Evolutionary conservation across 345 rosid genomes (phyloP).

Genomic region (Mallotus nudiflorus): DNA sequence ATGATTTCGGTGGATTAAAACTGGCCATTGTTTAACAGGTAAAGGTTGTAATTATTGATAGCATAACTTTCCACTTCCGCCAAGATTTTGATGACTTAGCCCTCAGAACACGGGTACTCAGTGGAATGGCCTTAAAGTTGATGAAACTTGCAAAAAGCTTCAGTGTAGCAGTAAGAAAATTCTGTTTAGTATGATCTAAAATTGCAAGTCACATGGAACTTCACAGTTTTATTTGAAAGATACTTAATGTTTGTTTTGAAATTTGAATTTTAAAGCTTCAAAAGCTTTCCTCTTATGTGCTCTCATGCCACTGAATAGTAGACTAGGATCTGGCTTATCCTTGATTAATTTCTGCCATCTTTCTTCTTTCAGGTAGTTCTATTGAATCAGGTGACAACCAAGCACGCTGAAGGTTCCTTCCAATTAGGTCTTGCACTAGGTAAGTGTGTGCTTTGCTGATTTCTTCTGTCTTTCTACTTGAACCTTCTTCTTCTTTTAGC

Average conservation of each 20-base stretch:
- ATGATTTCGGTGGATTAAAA: background rate
- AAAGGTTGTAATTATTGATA: slow-evolving; percentile 72
- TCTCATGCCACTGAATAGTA: background rate
- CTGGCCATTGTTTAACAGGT: slow-evolving; percentile 49
- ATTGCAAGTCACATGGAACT: background rate
- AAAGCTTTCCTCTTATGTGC: background rate
- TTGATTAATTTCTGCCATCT: background rate
- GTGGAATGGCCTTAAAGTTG: slow-evolving; percentile 81
- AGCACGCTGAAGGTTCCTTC: slow-evolving; percentile 69
- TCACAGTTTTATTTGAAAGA: background rate
- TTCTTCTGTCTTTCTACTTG: background rate
- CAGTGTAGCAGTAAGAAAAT: slow-evolving; percentile 66
- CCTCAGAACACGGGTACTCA: slow-evolving; percentile 72
- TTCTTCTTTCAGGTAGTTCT: slow-evolving; percentile 64
- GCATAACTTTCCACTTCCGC: slow-evolving; percentile 93
- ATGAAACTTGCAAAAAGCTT: slow-evolving; percentile 85
- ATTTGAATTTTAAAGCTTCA: background rate
- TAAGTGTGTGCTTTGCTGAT: slow-evolving; percentile 13
- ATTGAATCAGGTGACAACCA: slow-evolving; percentile 88
- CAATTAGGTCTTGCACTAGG: slow-evolving; percentile 89
- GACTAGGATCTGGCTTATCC: background rate
- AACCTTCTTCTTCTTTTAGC: background rate
- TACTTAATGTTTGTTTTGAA: slow-evolving; percentile 1
- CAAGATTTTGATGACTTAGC: slow-evolving; percentile 92
- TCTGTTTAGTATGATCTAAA: background rate